Conservation (phyloP, 1,139 yeast species). For the Zygosaccharomyces sapae region DNA sequence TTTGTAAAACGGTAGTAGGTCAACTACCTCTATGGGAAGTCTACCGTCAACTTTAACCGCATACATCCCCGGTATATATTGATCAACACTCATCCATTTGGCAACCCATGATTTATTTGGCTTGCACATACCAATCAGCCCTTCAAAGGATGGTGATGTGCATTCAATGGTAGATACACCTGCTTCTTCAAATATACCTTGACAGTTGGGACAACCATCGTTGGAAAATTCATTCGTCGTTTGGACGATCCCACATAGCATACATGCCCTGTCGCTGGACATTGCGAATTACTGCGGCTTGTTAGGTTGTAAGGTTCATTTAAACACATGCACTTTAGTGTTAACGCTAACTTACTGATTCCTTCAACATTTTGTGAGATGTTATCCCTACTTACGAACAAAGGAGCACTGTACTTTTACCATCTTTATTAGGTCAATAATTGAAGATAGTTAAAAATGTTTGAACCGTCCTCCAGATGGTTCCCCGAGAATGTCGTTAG, state of each 20-base stretch:
- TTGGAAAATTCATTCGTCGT: slow-evolving; percentile 55
- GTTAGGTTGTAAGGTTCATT: background rate
- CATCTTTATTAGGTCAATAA: background rate
- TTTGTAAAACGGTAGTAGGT: slow-evolving; percentile 72
- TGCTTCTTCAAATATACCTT: slow-evolving; percentile 71
- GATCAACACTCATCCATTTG: slow-evolving; percentile 89
- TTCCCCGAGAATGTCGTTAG: background rate
- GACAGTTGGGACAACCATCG: slow-evolving; percentile 97
- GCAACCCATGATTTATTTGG: slow-evolving; percentile 94
- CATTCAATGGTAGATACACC: slow-evolving; percentile 87
- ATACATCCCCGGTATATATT: slow-evolving; percentile 83
- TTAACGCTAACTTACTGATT: background rate
- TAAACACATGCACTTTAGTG: background rate
- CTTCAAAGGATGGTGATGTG: slow-evolving; percentile 96
- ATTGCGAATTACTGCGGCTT: slow-evolving; percentile 9
- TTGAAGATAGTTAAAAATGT: background rate
- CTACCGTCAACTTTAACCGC: slow-evolving; percentile 93
- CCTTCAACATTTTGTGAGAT: slow-evolving; percentile 2
- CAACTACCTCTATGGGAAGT: slow-evolving; percentile 79
- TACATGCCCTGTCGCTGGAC: slow-evolving; percentile 84
- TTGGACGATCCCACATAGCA: slow-evolving; percentile 93
- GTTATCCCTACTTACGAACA: slow-evolving; percentile 3
- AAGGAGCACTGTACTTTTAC: background rate
- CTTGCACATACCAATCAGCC: slow-evolving; percentile 85
- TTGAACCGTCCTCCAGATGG: background rate